These are phyloP conservation scores for Russula foetens DNA, from an alignment of 768 basidiomycete genomes.

Conservation along the genomic window DNA sequence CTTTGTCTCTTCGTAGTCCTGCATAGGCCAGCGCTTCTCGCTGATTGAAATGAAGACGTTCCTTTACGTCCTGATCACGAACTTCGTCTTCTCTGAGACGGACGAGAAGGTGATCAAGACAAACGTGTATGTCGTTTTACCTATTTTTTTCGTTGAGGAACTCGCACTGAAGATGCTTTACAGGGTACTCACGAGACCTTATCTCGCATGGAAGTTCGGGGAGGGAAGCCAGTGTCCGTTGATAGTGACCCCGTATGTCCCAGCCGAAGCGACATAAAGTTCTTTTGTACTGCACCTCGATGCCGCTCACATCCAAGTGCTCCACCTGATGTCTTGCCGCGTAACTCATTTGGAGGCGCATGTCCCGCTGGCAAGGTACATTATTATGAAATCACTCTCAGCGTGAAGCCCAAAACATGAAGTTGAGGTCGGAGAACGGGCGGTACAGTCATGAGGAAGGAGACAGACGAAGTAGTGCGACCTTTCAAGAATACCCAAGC, in stretches of 20 bases:
- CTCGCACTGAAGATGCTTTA: neutral
- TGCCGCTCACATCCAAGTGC: no score
- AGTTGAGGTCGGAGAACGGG: no score
- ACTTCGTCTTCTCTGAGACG: slow-evolving; percentile 66
- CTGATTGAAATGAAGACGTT: slow-evolving; percentile 79
- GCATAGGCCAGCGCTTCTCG: slow-evolving; percentile 76
- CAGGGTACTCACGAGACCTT: slow-evolving; percentile 20
- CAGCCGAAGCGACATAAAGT: neutral
- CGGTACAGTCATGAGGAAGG: no score
- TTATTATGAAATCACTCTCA: no score
- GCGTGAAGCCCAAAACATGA: no score
- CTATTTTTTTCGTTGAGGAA: neutral
- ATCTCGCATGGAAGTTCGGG: slow-evolving; percentile 7
- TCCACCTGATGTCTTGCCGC: neutral
- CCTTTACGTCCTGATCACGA: slow-evolving; percentile 57
- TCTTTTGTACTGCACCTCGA: no score
- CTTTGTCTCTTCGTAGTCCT: slow-evolving; percentile 44
- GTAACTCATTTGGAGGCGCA: neutral
- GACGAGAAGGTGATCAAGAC: slow-evolving; percentile 70
- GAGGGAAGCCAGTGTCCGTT: slow-evolving; percentile 21
- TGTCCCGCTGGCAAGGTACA: no score
- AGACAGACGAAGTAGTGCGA: no score
- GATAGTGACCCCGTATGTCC: slow-evolving; percentile 9
- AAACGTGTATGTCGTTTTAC: slow-evolving; percentile 43
- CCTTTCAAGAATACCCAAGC: no score